Evolutionary conservation across 805 yeast genomes (phyloP).

Genomic region (Cyberlindnera nakhonratchasimensis): DNA sequence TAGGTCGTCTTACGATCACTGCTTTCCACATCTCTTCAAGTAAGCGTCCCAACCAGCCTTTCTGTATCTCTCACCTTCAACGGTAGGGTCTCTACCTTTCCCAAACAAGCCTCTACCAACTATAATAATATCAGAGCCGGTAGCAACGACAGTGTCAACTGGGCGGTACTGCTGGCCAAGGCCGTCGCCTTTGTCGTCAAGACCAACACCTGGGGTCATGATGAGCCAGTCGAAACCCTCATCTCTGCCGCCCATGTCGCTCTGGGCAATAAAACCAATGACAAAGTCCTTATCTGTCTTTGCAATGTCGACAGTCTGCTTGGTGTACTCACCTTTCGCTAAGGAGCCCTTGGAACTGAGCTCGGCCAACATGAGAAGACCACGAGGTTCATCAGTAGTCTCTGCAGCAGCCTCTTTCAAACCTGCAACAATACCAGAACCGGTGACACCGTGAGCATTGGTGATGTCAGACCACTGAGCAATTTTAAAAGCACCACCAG

Average conservation of each 20-base stretch:
- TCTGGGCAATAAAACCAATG: constrained; percentile 94
- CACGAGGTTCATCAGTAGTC: constrained; percentile 75
- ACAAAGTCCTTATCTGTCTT: constrained; percentile 84
- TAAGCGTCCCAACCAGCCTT: constrained; percentile 96
- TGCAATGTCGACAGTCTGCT: constrained; percentile 85
- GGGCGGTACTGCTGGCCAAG: constrained; percentile 97
- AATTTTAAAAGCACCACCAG: constrained; percentile 84
- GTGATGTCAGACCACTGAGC: constrained; percentile 96
- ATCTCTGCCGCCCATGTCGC: constrained; percentile 74
- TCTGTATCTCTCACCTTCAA: constrained; percentile 84
- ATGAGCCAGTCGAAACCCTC: constrained; percentile 94
- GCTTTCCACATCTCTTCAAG: constrained; percentile 34
- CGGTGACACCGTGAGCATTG: constrained; percentile 97
- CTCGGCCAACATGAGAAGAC: constrained; percentile 92
- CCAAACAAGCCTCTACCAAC: constrained; percentile 98
- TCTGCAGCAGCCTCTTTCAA: constrained; percentile 71
- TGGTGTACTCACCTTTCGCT: constrained; percentile 89
- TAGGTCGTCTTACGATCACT: background rate
- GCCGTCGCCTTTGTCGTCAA: constrained; percentile 93
- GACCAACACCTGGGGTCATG: constrained; percentile 98
- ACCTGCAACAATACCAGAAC: constrained; percentile 89
- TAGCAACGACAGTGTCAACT: constrained; percentile 74
- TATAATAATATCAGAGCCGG: constrained; percentile 92
- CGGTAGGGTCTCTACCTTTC: constrained; percentile 86
- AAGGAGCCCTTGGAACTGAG: constrained; percentile 90